These are phyloP conservation scores for Aureobasidium sp. DNA, from an alignment of 2,329 filamentous ascomycete species.

Conservation along the genomic window DNA sequence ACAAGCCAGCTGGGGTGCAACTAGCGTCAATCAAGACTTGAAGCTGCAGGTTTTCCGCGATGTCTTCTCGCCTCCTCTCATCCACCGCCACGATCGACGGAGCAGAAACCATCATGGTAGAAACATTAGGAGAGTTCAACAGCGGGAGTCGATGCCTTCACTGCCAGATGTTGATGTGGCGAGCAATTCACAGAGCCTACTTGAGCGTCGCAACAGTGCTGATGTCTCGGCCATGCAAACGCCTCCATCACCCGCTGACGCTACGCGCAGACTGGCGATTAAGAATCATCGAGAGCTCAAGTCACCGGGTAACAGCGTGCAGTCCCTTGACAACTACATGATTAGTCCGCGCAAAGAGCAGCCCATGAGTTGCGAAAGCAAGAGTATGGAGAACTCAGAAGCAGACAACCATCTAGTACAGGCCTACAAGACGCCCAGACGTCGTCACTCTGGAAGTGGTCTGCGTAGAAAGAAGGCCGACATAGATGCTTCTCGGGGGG, in stretches of 20 bases:
- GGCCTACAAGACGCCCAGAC: conserved; percentile 30
- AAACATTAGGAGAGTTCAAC: conserved; percentile 32
- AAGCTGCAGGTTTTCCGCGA: conserved; percentile 89
- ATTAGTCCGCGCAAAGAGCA: not conserved
- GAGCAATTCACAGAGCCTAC: conserved; percentile 11
- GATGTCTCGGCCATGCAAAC: conserved; percentile 25
- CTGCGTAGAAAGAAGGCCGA: conserved; percentile 64
- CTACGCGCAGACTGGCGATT: conserved; percentile 34
- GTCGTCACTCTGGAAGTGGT: conserved; percentile 82
- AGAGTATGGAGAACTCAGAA: conserved; percentile 9
- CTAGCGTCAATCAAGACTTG: conserved; percentile 78
- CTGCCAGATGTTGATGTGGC: not conserved
- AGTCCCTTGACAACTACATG: conserved; percentile 4
- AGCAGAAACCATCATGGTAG: conserved; percentile 59
- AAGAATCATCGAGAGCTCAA: conserved; percentile 21
- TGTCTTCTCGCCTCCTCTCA: conserved; percentile 76
- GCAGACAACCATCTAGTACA: conserved; percentile 1
- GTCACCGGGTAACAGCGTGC: conserved; percentile 1
- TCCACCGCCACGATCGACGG: conserved; percentile 68
- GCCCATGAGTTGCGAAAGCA: not conserved
- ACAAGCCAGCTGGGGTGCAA: conserved; percentile 70
- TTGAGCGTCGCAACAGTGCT: conserved; percentile 30
- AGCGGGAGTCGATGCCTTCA: conserved; percentile 8
- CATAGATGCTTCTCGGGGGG: conserved; percentile 58
- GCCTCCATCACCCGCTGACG: conserved; percentile 23